These are phyloP conservation scores for Tulasnella sp. DNA, from an alignment of 768 basidiomycete genomes.

Conservation along the genomic window DNA sequence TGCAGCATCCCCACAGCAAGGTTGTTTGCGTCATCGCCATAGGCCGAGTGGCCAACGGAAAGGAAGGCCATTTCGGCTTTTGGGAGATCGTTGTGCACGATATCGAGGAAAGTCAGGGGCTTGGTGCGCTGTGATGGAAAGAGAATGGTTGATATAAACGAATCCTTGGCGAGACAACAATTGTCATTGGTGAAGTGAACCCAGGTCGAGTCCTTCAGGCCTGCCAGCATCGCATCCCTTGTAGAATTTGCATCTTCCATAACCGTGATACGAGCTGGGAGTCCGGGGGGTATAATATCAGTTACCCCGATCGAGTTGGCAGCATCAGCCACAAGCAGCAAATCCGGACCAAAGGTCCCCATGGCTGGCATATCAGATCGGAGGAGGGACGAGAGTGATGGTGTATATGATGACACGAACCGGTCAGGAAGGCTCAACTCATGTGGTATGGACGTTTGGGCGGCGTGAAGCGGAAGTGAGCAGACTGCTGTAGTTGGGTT, in stretches of 20 bases:
- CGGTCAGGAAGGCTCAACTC: too few relatives aligned
- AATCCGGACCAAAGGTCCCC: too few relatives aligned
- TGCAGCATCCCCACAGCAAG: too few relatives aligned
- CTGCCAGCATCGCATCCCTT: neutral
- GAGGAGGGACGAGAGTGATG: too few relatives aligned
- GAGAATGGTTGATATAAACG: neutral
- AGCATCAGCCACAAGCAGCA: too few relatives aligned
- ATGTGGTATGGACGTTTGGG: too few relatives aligned
- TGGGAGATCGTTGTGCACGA: neutral
- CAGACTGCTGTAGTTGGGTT: neutral
- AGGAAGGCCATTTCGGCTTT: neutral
- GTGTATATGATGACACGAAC: too few relatives aligned
- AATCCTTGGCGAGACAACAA: too few relatives aligned
- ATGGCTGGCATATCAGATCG: too few relatives aligned
- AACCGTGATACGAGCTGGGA: neutral
- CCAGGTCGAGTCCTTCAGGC: neutral
- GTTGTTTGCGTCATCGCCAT: neutral
- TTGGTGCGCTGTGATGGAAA: neutral
- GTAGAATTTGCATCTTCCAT: neutral
- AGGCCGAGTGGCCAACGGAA: neutral
- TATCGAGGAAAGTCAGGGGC: neutral
- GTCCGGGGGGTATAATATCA: too few relatives aligned
- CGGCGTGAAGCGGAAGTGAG: constrained; percentile 13
- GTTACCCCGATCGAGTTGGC: too few relatives aligned
- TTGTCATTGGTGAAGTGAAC: neutral